Evolutionary conservation across 768 basidiomycete species (phyloP).

Genomic region (Xerocomus spinulosus): DNA sequence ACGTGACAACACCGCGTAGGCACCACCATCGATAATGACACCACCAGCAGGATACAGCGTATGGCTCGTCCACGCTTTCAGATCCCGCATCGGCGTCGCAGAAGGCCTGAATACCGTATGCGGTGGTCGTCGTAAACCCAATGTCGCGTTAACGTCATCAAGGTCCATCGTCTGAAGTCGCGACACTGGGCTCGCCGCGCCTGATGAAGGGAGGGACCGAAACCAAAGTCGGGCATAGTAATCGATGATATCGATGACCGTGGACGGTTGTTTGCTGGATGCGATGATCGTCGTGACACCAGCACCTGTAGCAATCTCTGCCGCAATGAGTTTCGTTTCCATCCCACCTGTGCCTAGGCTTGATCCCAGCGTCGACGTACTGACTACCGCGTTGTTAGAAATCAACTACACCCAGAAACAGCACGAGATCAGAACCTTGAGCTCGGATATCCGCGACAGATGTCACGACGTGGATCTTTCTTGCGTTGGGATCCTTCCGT

Average conservation of each 20-base stretch:
- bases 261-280: conserved; percentile 72
- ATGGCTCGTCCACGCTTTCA: conserved; percentile 97
- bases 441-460: conserved; percentile 78
- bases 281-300: conserved; percentile 91
- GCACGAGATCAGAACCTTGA: conserved; percentile 52
- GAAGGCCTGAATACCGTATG: conserved; percentile 89
- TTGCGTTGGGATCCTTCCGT: conserved; percentile 79
- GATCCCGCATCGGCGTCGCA: conserved; percentile 65
- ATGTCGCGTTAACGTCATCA: conserved; percentile 19
- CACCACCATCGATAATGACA: conserved; percentile 85
- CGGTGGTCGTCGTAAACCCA: conserved; percentile 50
- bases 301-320: conserved; percentile 93
- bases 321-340: conserved; percentile 98
- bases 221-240: conserved; percentile 52
- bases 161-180: conserved; percentile 23
- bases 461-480: conserved; percentile 73
- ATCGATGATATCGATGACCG: conserved; percentile 78
- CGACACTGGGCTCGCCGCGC: conserved; percentile 23
- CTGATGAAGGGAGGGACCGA: conserved; percentile 34
- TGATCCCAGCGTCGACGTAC: conserved; percentile 87
- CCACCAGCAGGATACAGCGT: conserved; percentile 86
- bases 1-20: conserved; percentile 78
- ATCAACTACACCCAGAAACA: background rate
- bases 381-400: conserved; percentile 49
- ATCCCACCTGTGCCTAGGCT: conserved; percentile 96